Base-by-base conservation (phyloP, 179 eudicot genomes). In the Nepenthes alata region DNA sequence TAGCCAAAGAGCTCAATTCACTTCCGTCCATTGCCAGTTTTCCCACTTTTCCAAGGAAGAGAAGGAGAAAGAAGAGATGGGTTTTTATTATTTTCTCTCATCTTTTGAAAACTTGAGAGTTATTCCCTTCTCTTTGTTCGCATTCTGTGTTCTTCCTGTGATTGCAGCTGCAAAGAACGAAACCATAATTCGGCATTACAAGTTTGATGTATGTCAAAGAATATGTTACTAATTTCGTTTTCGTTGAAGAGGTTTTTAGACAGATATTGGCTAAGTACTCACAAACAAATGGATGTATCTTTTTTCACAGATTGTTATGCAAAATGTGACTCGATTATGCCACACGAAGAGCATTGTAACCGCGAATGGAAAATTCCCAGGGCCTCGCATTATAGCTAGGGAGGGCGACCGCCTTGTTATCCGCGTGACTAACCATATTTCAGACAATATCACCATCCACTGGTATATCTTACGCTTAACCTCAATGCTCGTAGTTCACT, bases 311-410 rank as follows among this genome's bases (percentile, higher is more conserved):
- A 65, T 81, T 13, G 55, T 37, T 49, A 49, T 72, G 78, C 64
- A 77, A 60, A 81, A 69, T 37, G 84, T 84, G 56, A 84, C 86
- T 0, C 59, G 89, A 62, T 53, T 84, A 34, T 84, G 89, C 70
- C 86, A 84, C 52, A 84, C 84, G 5, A 84, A 69, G 70, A 79
- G 75, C 74, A 72, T 83, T 34, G 78, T 74, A 6, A 83, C 82
- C 0, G 82, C 81, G 7, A 84, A 84, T 41, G 84, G 86, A 8
- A 67, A 66, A 41, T 81, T 74, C 49, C 85, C 89, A 0, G 89
- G 89, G 2, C 89, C 86, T 61, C 71, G 60, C 0, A 60, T 84
- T 6, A 72, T 84, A 2, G 89, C 80, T 3, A 70, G 89, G 41
- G 89, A 84, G 35, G 86, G 86, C 3, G 89, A 84, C 53, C 76